Evolutionary conservation across 805 yeast species (phyloP), one percentile per base, ranked within the genome.

Genomic region (Novakomyces olei): DNA sequence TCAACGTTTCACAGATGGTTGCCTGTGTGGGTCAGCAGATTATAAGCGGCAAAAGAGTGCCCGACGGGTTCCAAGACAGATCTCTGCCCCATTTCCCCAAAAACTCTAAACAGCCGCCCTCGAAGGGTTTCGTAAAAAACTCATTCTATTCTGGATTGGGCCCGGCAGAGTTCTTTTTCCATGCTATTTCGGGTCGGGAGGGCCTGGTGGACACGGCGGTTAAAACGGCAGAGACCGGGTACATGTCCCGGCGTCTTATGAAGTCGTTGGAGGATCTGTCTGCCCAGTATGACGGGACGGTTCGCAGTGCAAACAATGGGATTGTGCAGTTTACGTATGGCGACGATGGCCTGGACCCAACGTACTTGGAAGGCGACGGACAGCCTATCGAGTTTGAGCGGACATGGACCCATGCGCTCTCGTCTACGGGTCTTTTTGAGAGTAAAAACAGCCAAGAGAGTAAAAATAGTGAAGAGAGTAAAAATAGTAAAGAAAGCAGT

Each of bases 171-270:
- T 88, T 88, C 55, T 83, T 88, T 54, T 88, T 88, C 74, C 99
- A 88, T 54, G 88, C 96, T 64, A 88, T 88, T 98, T 98, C 99
- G 35, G 99, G 99, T 58, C 76, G 99, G 63, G 99, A 88, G 64
- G 99, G 99, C 61, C 69, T 88, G 49, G 88, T 88, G 60, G 99
- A 88, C 65, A 88, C 99, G 35, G 99, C 99, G 10, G 99, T 88
- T 31, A 88, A 88, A 55, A 88, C 99, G 22, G 99, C 99, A 3
- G 99, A 88, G 53, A 85, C 98, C 4, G 96, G 96, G 50, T 83
- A 83, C 57, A 85, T 85, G 91, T 85, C 96, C 16, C 77, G 98
- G 56, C 72, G 98, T 54, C 64, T 85, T 51, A 85, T 85, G 98
- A 85, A 85, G 54, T 88, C 96, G 4, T 60, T 88, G 45, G 99